Evolutionary conservation across 2,329 filamentous ascomycete genomes (phyloP).

Genomic region (Tricladium varicosporioides): DNA sequence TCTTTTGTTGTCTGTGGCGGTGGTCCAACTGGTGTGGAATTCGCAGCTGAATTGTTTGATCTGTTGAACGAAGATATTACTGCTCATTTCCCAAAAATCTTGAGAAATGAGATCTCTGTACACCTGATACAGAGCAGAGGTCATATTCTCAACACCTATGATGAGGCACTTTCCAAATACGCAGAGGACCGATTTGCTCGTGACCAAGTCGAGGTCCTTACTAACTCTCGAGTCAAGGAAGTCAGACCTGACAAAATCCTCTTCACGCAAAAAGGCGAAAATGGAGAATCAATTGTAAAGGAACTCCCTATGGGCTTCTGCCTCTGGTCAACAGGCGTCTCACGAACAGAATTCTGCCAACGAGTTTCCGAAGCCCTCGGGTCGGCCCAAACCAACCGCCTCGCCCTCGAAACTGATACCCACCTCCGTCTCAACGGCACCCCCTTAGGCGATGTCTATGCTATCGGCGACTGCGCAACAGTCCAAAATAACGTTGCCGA

Average conservation of each 20-base stretch:
- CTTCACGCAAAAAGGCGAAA: slow-evolving; percentile 77
- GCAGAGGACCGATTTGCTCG: slow-evolving; percentile 88
- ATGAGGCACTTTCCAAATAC: slow-evolving; percentile 88
- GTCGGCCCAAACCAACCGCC: slow-evolving; percentile 76
- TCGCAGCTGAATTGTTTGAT: slow-evolving; percentile 93
- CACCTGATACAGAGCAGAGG: slow-evolving; percentile 93
- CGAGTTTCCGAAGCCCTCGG: slow-evolving; percentile 75
- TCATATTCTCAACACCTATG: slow-evolving; percentile 97
- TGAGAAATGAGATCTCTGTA: slow-evolving; percentile 97
- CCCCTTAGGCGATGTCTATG: slow-evolving; percentile 91
- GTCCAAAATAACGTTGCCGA: slow-evolving; percentile 97
- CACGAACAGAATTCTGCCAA: slow-evolving; percentile 79
- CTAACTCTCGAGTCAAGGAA: slow-evolving; percentile 90
- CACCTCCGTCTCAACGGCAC: slow-evolving; percentile 87
- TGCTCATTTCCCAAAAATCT: slow-evolving; percentile 76
- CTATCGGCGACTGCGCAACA: slow-evolving; percentile 92
- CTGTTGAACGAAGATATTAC: slow-evolving; percentile 93
- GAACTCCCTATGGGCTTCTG: slow-evolving; percentile 96
- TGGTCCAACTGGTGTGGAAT: slow-evolving; percentile 95
- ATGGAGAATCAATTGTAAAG: slow-evolving; percentile 77
- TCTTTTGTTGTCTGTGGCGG: slow-evolving; percentile 97
- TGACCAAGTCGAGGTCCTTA: slow-evolving; percentile 87
- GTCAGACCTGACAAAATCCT: slow-evolving; percentile 80
- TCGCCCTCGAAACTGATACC: slow-evolving; percentile 90
- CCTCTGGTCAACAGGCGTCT: slow-evolving; percentile 94